A percentile compares a stretch with the other conserved stretches of the same genome.
Conservation (phyloP, 208 protist genomes). For the Trypanosoma caninum region DNA sequence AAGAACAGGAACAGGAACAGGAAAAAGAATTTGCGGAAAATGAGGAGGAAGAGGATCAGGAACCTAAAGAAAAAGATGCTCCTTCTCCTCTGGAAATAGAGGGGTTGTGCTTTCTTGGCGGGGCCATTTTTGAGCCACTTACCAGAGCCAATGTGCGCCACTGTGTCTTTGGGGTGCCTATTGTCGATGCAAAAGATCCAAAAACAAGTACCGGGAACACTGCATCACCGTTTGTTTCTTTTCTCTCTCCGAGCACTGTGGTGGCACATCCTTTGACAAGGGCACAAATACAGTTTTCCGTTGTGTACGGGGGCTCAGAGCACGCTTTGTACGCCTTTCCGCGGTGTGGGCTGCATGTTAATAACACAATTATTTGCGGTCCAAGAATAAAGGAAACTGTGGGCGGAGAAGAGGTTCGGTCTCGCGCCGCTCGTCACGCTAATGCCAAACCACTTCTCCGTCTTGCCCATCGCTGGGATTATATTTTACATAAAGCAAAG, state of each 20-base stretch:
- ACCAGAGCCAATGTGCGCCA: slow-evolving; percentile 53
- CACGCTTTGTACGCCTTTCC: slow-evolving; percentile 79
- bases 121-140: slow-evolving; percentile 51
- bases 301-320: slow-evolving; percentile 58
- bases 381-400: slow-evolving; percentile 21
- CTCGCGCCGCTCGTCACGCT: slow-evolving; percentile 25
- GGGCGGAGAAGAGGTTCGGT: slow-evolving; percentile 24
- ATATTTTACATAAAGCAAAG: slow-evolving; percentile 22
- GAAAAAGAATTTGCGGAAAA: no score
- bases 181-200: not conserved
- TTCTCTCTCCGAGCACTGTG: slow-evolving; percentile 30
- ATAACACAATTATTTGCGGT: slow-evolving; percentile 51
- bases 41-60: slow-evolving; percentile 23
- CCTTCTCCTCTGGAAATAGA: slow-evolving; percentile 31
- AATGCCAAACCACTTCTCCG: slow-evolving; percentile 10
- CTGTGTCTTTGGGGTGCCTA: slow-evolving; percentile 50
- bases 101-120: slow-evolving; percentile 58
- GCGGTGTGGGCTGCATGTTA: slow-evolving; percentile 36
- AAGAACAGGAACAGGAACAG: slow-evolving; percentile 21
- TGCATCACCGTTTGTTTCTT: not conserved
- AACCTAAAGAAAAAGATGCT: slow-evolving; percentile 14
- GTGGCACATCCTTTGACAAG: slow-evolving; percentile 54
- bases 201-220: not conserved
- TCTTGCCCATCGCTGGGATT: not conserved
- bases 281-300: slow-evolving; percentile 42